Evolutionary conservation across 179 eudicot species (phyloP), one percentile per base, ranked within the genome.

Genomic region (Spinacia oleracea): DNA sequence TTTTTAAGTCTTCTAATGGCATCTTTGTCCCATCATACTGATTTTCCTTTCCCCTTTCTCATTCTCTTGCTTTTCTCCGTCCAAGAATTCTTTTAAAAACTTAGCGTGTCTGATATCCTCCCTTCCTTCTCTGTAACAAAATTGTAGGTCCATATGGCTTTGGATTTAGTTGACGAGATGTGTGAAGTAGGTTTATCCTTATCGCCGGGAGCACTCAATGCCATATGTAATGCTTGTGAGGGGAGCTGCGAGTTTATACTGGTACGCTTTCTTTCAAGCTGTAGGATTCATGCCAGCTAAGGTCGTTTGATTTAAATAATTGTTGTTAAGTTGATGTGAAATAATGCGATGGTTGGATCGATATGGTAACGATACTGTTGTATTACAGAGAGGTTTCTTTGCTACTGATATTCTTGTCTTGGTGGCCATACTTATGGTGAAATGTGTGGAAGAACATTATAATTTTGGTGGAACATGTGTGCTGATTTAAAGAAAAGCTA

Each of bases 81-180:
- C 18, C 56, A 75, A 78, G 71, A 35, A n/a, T 72, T 78, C 40
- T 46, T 53, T 50, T 29, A 6, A 58, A 23, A 42, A 45, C 29
- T 77, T 16, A 38, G 35, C 23, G 27, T 58, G 48, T 25, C 58
- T 78, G 38, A 56, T 65, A 62, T 40, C 55, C 29, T 55, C 43
- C 67, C 35, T 40, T 62, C 63, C 27, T 73, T 67, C 35, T 60
- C 74, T 53, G 51, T 29, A 38, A n/a, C 5, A 23, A 42, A 10
- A 29, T 59, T 64, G 46, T 80, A 95, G 98, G 97, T 88, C 56
- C 92, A 89, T 72, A 76, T 81, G 83, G 97, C 98, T 67, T 86
- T 94, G 82, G 91, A 91, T 84, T 56, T 94, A 81, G 88, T 86
- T 62, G 97, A 91, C 59, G 86, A 90, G 79, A 89, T 93, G 85